Base-by-base conservation (phyloP, 73 alveolate species). In the Tetrahymena malaccensis region DNA sequence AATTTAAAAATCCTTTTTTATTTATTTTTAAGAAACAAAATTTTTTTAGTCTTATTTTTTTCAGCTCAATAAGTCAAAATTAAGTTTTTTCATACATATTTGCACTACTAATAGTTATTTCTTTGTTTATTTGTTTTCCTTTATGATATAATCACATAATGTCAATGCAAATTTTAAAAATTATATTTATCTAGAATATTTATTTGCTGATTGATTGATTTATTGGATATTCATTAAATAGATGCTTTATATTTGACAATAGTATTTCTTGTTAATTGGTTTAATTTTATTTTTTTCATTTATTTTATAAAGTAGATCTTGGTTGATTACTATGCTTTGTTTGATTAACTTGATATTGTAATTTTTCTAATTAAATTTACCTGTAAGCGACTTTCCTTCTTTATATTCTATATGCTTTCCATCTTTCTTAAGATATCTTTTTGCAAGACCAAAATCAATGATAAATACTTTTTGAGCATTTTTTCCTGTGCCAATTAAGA, bases 391-490 rank as follows among this genome's bases (percentile, higher is more conserved):
- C 56, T 96, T 96, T n/a, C 98, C 98, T 43, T 89, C 96, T 37
- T 96, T 96, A 35, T 95, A 96, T 13, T 94, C 96, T 34, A 96
- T 96, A 34, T 96, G 98, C 50, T 96, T 84, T 10, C 97, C 97
- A 85, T 96, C 94, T 85, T 94, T 96, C 85, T 98, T 94, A 22
- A 96, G 93, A 94, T 96, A 98, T 94, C 98, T 96, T 94, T 98
- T 98, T n/a, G 98, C 97, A 4, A 98, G 94, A n/a, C 99, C 99
- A 96, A 97, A 98, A 94, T 98, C 99, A 27, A 98, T 97, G 89
- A 98, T 96, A 96, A 97, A 98, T 16, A 98, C 97, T 40, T 94
- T 83, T 94, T 97, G 95, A 13, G 97, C 97, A 43, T 94, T 97
- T 85, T 97, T 96, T 94, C 97, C 97, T 94, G 96, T 95, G 57